phyloP scores from a whole-genome alignment of 1,284 basidiomycete species.

The Exobasidium rhododendri region DNA sequence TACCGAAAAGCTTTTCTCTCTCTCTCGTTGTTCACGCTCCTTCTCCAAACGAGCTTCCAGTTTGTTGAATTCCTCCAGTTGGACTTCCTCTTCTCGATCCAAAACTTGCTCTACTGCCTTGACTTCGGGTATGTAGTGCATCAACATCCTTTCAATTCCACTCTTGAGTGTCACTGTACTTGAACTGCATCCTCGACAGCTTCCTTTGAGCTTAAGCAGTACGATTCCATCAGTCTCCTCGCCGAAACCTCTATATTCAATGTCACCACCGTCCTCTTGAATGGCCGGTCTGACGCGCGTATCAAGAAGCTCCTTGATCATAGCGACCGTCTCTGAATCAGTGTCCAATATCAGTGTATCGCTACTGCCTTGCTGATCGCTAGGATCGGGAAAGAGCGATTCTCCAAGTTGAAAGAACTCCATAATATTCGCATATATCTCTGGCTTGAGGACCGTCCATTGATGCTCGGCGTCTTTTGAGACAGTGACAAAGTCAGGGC shows the following conservation, averaged over 20 bases:
- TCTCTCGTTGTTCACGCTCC: constrained; percentile 11
- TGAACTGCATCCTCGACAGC: constrained; percentile 88
- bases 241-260: constrained; percentile 75
- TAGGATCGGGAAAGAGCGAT: constrained; percentile 69
- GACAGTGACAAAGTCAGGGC: constrained; percentile 96
- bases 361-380: constrained; percentile 68
- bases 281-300: constrained; percentile 93
- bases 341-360: constrained; percentile 94
- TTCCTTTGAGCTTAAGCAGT: constrained; percentile 86
- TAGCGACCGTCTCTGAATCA: constrained; percentile 94
- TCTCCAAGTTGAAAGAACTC: constrained; percentile 90
- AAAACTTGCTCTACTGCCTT: constrained; percentile 94
- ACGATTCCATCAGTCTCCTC: constrained; percentile 61
- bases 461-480: constrained; percentile 80
- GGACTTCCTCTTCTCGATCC: constrained; percentile 83
- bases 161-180: constrained; percentile 81
- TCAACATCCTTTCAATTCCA: constrained; percentile 83
- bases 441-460: constrained; percentile 94
- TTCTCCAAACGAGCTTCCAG: constrained; percentile 70
- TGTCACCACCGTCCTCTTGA: constrained; percentile 89
- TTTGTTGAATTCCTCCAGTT: constrained; percentile 85
- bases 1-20: constrained; percentile 12
- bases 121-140: constrained; percentile 98
- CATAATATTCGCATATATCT: constrained; percentile 96
- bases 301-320: constrained; percentile 97